Evolutionary conservation across 1,139 yeast genomes (phyloP).

Genomic region (Pichia sp.): DNA sequence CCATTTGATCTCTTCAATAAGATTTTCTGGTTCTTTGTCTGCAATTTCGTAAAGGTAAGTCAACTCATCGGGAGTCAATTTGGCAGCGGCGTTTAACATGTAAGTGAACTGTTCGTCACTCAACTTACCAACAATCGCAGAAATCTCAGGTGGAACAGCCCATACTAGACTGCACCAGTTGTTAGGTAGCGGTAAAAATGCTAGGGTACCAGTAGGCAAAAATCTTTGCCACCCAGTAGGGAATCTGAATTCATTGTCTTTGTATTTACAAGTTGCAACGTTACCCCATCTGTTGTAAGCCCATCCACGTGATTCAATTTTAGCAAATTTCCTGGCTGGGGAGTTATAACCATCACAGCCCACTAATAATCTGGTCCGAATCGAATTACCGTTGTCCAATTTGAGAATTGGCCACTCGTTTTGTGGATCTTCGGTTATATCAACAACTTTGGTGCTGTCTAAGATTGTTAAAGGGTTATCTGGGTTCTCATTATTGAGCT

Average conservation of each 20-base stretch:
- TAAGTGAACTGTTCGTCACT: slow-evolving; percentile 61
- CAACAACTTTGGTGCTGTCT: slow-evolving; percentile 64
- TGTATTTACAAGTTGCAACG: slow-evolving; percentile 79
- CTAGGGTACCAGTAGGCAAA: slow-evolving; percentile 88
- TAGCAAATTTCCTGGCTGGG: slow-evolving; percentile 80
- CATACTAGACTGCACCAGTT: slow-evolving; percentile 88
- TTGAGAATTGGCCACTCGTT: slow-evolving; percentile 75
- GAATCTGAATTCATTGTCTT: slow-evolving; percentile 62
- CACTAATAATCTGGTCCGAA: slow-evolving; percentile 69
- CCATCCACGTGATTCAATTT: slow-evolving; percentile 90
- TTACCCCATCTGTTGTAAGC: slow-evolving; percentile 81
- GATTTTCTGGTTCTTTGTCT: slow-evolving; percentile 42
- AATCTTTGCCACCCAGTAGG: slow-evolving; percentile 90
- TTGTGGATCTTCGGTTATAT: slow-evolving; percentile 37
- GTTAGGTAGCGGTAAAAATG: slow-evolving; percentile 81
- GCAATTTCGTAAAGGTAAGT: slow-evolving; percentile 64
- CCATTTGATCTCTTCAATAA: slow-evolving; percentile 70
- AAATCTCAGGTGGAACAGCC: slow-evolving; percentile 79
- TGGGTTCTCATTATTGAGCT: slow-evolving; percentile 34
- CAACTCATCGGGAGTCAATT: slow-evolving; percentile 73
- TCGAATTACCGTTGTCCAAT: slow-evolving; percentile 58
- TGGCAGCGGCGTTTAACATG: slow-evolving; percentile 81
- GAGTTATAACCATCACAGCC: slow-evolving; percentile 98
- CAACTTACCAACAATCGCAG: slow-evolving; percentile 56
- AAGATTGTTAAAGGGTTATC: slow-evolving; percentile 40